Percentiles rank a stretch among this genome's conserved stretches.
Evolutionary conservation across 2,329 filamentous ascomycete genomes (phyloP).

Genomic region (Exophiala alcalophila): DNA sequence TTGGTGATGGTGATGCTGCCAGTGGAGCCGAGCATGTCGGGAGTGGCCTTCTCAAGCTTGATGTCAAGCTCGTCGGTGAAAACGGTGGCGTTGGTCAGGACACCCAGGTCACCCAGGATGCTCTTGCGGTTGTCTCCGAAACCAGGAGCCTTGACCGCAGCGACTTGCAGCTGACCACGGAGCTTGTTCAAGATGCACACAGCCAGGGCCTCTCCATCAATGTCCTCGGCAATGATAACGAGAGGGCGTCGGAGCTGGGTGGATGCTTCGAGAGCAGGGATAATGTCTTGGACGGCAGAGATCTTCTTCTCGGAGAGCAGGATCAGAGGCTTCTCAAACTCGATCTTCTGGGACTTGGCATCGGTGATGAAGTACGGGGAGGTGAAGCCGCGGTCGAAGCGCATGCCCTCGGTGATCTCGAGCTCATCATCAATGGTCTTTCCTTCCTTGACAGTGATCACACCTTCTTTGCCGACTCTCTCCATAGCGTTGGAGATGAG

Average conservation of each 20-base stretch:
- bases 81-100: constrained; percentile 94
- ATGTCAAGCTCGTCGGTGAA: constrained; percentile 98
- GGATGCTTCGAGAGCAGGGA: constrained; percentile 94
- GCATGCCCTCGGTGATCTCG: constrained; percentile 99
- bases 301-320: constrained; percentile 99
- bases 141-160: constrained; percentile 96
- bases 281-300: constrained; percentile 97
- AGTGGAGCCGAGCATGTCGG: constrained; percentile 93
- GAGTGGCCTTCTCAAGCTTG: constrained; percentile 97
- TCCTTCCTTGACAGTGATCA: constrained; percentile 99
- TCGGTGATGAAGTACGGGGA: constrained; percentile 99
- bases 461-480: constrained; percentile 99
- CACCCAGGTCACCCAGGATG: constrained; percentile 92
- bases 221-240: constrained; percentile 98
- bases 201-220: constrained; percentile 95
- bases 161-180: constrained; percentile 97
- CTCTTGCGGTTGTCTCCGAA: constrained; percentile 99
- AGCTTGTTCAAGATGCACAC: constrained; percentile 99
- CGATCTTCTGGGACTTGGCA: constrained; percentile 96
- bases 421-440: constrained; percentile 98
- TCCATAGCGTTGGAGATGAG: constrained; percentile 99
- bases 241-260: constrained; percentile 93
- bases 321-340: constrained; percentile 99
- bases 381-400: constrained; percentile 97
- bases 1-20: constrained; percentile 99